phyloP scores from a whole-genome alignment of 1,284 basidiomycete species.

The Apiotrichum akiyoshidainum region DNA sequence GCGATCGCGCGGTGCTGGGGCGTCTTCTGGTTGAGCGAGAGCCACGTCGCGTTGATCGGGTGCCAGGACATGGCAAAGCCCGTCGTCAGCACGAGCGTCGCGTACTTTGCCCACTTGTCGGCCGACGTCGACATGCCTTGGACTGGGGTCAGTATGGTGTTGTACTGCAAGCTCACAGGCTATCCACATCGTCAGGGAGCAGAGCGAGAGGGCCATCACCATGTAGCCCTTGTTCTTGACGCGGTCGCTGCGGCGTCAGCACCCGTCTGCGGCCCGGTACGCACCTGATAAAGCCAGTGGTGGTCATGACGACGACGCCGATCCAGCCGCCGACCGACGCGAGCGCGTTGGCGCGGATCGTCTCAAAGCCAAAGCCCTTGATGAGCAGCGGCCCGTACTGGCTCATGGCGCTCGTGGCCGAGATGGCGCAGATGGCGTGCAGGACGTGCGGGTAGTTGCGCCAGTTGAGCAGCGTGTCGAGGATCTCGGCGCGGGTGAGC shows the following conservation, averaged over 20 bases:
- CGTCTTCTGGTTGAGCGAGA: constrained; percentile 31
- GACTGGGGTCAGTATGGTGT: constrained; percentile 6
- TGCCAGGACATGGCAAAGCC: constrained; percentile 20
- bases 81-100: constrained; percentile 21
- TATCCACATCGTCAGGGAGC: constrained; percentile 26
- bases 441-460: constrained; percentile 38
- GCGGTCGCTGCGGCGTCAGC: constrained; percentile 19
- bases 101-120: constrained; percentile 32
- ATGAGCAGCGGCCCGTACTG: constrained; percentile 26
- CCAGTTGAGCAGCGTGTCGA: constrained; percentile 29
- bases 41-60: constrained; percentile 38
- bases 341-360: constrained; percentile 48
- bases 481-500: constrained; percentile 22
- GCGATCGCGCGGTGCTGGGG: constrained; percentile 39
- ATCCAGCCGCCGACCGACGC: constrained; percentile 33
- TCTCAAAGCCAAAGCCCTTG: constrained; percentile 35
- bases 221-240: constrained; percentile 18
- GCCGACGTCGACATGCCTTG: constrained; percentile 18
- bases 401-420: constrained; percentile 21
- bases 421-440: constrained; percentile 30
- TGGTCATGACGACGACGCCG: constrained; percentile 16
- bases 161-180: constrained; percentile 8
- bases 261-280: constrained; percentile 10
- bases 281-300: constrained; percentile 18
- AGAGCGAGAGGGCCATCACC: constrained; percentile 16